Conservation (phyloP, 176 grass and related monocot genomes). For the Bolboschoenus planiculmis region DNA sequence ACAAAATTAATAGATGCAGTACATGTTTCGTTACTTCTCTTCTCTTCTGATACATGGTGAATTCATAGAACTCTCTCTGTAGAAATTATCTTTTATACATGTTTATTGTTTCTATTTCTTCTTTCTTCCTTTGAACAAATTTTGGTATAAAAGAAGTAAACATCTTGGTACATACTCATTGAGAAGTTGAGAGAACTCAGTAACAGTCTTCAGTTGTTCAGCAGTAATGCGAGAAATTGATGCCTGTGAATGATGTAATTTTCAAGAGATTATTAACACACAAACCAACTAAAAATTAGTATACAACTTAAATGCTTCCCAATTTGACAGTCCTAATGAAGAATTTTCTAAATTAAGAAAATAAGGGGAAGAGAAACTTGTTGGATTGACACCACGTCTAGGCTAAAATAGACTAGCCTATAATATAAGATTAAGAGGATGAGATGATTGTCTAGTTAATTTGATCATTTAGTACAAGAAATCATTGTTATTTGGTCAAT, state of each 20-base stretch:
- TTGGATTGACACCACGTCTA: neutral
- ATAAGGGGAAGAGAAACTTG: neutral
- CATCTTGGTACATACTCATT: conserved; percentile 5
- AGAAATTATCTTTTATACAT: neutral
- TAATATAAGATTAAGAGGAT: neutral
- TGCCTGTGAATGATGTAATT: neutral
- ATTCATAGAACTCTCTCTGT: too few species aligned
- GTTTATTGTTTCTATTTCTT: neutral
- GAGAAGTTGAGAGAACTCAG: neutral
- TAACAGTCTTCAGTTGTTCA: conserved; percentile 7
- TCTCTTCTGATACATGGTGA: neutral
- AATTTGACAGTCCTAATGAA: neutral
- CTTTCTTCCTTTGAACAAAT: neutral
- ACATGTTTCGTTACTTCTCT: neutral
- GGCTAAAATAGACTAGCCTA: neutral
- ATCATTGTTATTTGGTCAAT: neutral
- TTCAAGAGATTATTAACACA: neutral
- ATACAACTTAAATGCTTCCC: neutral
- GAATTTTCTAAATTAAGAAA: neutral
- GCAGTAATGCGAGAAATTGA: neutral
- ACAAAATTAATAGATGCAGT: neutral
- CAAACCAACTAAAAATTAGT: neutral
- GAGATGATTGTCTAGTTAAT: neutral
- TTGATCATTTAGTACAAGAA: neutral
- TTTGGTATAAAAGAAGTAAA: conserved; percentile 1